Base-by-base conservation (phyloP, 1,284 basidiomycete species). In the Ceratobasidium sp. region DNA sequence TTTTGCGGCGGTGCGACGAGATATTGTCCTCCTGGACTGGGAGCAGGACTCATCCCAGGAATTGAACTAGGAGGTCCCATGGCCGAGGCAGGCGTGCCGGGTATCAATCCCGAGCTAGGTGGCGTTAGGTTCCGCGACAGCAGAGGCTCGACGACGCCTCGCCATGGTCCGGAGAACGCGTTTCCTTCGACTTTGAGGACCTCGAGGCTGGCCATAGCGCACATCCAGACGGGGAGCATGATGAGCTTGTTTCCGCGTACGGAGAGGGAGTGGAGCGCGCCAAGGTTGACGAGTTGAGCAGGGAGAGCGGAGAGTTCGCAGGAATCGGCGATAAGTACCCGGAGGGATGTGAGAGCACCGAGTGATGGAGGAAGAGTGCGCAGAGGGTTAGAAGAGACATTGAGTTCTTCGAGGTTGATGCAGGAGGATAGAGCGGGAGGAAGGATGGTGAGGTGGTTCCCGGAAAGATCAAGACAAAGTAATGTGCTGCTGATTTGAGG, bases 191-290 rank as follows among this genome's bases (percentile, higher is more conserved):
- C 89, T 77, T 93, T 91, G 1, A 99, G 86, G 4, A 91, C 92
- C 82, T 97, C 94, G 62, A 99, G 87, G 50, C 89, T 89, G 22
- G 89, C 87, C 41, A 99, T 87, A 44, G 93, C 88, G 81, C 94
- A 95, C 54, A 99, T 86, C 97, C 98, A 99, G 76, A 93, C 90
- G 2, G 97, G 97, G 36, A 99, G 87, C n/a, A 91, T 89, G 78
- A 94, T 88, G 80, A 99, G 86, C 80, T 92, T 92, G 84, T 99
- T 99, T 79, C 91, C 86, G 74, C 96, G 90, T 62, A 97, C 86
- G 80, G 94, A 96, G 75, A 98, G 87, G 5, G 94, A 95, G 80
- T 96, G 94, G 65, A 98, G 85, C 78, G 89, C 89, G 79, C 90
- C 89, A 22, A 96, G 85, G 71, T 89, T 85, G 63, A 86, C 86